Percentiles rank a stretch among this genome's conserved stretches.
phyloP scores from a whole-genome alignment of 2,329 filamentous ascomycete genomes.

The Calonectria montana region DNA sequence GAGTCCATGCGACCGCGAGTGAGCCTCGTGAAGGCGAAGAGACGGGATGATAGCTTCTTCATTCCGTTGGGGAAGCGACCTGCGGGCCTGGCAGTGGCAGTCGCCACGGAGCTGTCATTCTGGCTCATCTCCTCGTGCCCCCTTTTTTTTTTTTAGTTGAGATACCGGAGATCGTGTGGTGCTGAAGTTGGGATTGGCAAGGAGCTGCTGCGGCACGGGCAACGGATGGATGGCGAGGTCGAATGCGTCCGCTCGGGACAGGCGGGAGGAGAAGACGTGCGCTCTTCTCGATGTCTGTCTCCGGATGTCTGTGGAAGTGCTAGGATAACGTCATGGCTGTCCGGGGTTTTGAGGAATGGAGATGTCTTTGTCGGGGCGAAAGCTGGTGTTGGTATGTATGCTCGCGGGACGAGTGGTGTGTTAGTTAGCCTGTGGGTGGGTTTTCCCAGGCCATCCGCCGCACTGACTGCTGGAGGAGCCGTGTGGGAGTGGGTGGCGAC shows the following conservation, averaged over 20 bases:
- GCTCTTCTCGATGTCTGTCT: slow-evolving; percentile 14
- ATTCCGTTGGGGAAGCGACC: slow-evolving; percentile 37
- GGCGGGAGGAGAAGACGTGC: slow-evolving; percentile 8
- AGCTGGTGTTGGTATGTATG: background rate
- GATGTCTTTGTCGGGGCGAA: background rate
- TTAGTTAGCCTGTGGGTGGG: slow-evolving; percentile 15
- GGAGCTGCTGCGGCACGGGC: background rate
- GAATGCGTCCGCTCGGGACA: slow-evolving; percentile 14
- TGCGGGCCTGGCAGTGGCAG: slow-evolving; percentile 33
- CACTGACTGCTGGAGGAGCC: slow-evolving; percentile 12
- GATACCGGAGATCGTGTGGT: background rate
- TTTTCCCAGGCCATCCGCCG: slow-evolving; percentile 8
- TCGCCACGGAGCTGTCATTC: slow-evolving; percentile 40
- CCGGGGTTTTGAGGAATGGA: background rate
- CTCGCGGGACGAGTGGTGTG: slow-evolving; percentile 5
- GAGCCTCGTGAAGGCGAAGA: slow-evolving; percentile 48
- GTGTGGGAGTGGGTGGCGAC: slow-evolving; percentile 10
- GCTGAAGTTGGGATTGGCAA: background rate
- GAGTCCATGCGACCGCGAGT: slow-evolving; percentile 41
- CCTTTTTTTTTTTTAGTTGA: background rate
- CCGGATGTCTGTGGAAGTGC: slow-evolving; percentile 15
- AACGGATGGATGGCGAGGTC: background rate
- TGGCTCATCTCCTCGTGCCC: slow-evolving; percentile 39
- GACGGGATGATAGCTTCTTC: slow-evolving; percentile 51
- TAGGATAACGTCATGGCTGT: slow-evolving; percentile 28